Conservation (phyloP, 164 flowering plant species). For the Vitis labrusca region DNA sequence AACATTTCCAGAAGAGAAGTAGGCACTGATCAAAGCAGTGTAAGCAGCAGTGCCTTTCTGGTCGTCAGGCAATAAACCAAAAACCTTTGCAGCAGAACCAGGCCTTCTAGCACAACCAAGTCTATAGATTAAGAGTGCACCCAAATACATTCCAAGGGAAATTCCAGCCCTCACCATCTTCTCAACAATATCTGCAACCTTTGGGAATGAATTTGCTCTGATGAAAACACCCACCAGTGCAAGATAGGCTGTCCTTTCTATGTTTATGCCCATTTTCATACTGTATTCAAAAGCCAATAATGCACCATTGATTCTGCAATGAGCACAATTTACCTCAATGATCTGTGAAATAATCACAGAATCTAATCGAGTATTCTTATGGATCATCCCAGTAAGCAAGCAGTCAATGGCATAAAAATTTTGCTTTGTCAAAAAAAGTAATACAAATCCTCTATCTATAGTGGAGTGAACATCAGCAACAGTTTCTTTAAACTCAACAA, state of each 20-base stretch:
- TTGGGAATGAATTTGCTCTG: conserved; percentile 40
- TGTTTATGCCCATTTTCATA: conserved; percentile 33
- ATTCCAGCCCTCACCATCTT: conserved; percentile 51
- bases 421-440: conserved; percentile 40
- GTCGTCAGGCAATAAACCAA: conserved; percentile 52
- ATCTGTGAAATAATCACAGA: conserved; percentile 42
- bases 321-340: conserved; percentile 44
- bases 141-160: conserved; percentile 51
- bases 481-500: conserved; percentile 1
- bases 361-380: conserved; percentile 36
- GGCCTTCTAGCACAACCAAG: conserved; percentile 60
- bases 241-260: conserved; percentile 57
- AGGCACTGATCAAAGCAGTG: conserved; percentile 70
- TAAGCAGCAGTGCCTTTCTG: conserved; percentile 54
- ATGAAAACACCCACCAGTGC: conserved; percentile 54
- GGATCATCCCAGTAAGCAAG: conserved; percentile 38
- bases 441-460: conserved; percentile 43
- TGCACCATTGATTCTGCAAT: conserved; percentile 48
- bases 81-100: conserved; percentile 49
- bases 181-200: conserved; percentile 48
- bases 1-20: conserved; percentile 47
- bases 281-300: conserved; percentile 58
- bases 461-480: conserved; percentile 11
- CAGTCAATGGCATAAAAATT: conserved; percentile 57
- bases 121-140: conserved; percentile 55